Conservation (phyloP, 345 rosid species). For the Citrus trifoliata region DNA sequence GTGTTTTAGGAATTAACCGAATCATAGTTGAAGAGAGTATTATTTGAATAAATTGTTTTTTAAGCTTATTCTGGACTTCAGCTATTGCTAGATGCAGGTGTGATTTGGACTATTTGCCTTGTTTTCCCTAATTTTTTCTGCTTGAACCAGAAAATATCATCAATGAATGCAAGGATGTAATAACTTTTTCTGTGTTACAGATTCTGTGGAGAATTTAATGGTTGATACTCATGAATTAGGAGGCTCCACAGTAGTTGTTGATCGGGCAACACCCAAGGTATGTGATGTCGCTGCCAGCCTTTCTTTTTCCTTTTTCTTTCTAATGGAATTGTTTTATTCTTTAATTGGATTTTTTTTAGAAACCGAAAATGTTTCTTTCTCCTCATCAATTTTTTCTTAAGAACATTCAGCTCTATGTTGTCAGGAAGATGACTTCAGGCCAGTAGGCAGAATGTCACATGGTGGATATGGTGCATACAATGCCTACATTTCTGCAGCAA, state of each 20-base stretch:
- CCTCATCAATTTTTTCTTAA: background rate
- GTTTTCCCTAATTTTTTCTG: background rate
- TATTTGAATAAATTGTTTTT: background rate
- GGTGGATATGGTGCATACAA: constrained; percentile 98
- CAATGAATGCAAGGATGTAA: background rate
- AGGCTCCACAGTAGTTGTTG: constrained; percentile 86
- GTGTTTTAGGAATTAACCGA: background rate
- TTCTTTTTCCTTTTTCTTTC: background rate
- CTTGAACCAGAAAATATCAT: background rate
- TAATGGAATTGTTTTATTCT: background rate
- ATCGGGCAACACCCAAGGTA: constrained; percentile 95
- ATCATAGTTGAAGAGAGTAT: background rate
- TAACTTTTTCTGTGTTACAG: constrained; percentile 29
- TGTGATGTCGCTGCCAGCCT: constrained; percentile 11
- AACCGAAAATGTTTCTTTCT: background rate
- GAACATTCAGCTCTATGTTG: background rate
- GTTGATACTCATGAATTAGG: constrained; percentile 89
- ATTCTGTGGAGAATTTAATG: constrained; percentile 92
- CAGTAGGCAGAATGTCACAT: constrained; percentile 55
- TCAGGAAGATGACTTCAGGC: constrained; percentile 90
- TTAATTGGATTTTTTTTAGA: background rate
- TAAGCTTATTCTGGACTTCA: background rate
- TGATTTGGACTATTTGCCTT: background rate
- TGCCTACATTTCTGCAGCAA: constrained; percentile 96
- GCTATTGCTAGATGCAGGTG: background rate